Evolutionary conservation across 1,284 basidiomycete species (phyloP).

Genomic region (Ceraceosorus guamensis): DNA sequence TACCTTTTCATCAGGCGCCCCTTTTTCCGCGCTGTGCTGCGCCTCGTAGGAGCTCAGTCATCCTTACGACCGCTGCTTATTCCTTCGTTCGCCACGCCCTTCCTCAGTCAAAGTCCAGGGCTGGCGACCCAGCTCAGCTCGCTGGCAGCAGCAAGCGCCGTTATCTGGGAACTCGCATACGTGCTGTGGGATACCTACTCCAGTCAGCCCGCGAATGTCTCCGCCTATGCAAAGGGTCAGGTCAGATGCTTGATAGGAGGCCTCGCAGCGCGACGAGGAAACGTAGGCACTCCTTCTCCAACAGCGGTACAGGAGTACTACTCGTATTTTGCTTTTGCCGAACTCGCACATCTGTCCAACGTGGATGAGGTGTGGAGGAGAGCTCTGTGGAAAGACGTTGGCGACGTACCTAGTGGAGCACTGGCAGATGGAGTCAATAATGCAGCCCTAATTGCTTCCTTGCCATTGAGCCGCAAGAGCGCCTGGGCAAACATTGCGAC

Average conservation of each 20-base stretch:
- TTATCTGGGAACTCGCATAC: constrained; percentile 1
- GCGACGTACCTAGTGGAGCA: neutral
- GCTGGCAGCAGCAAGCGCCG: neutral
- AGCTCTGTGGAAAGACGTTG: constrained; percentile 8
- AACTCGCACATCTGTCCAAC: neutral
- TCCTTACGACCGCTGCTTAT: constrained; percentile 4
- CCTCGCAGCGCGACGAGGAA: constrained; percentile 1
- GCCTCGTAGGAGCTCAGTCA: constrained; percentile 4
- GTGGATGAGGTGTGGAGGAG: constrained; percentile 1
- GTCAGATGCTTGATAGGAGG: constrained; percentile 6
- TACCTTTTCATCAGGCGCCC: constrained; percentile 5
- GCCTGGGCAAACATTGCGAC: constrained; percentile 4
- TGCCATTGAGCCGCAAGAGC: constrained; percentile 1
- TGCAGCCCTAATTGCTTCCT: neutral
- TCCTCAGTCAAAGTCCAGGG: neutral
- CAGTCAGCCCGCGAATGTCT: constrained; percentile 4
- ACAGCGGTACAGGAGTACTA: constrained; percentile 4
- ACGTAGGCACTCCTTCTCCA: neutral
- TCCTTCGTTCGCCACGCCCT: constrained; percentile 3
- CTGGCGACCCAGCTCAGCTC: neutral
- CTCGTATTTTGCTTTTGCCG: constrained; percentile 10
- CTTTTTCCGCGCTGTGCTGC: constrained; percentile 2
- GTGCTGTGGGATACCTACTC: constrained; percentile 3
- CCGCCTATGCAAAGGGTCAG: neutral
- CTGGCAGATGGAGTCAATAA: neutral